Conservation (phyloP, 2,329 filamentous ascomycete species). For the Xylaria sp. region DNA sequence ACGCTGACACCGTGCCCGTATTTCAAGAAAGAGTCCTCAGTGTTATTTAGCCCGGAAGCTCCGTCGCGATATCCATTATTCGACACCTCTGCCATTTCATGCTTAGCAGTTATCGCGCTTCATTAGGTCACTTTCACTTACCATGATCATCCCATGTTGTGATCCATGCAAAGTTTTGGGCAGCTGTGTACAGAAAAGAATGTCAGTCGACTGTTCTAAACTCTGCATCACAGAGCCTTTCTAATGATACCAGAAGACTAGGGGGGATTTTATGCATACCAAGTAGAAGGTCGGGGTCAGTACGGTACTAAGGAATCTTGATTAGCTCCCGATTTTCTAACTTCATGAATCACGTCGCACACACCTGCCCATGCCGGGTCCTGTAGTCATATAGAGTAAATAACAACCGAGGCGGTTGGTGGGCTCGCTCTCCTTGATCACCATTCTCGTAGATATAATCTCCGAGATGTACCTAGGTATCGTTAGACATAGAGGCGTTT, state of each 20-base stretch:
- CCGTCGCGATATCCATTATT: constrained; percentile 75
- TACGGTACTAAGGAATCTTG: constrained; percentile 51
- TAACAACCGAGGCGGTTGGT: constrained; percentile 44
- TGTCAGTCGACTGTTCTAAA: not conserved
- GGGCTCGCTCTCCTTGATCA: constrained; percentile 46
- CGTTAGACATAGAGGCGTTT: constrained; percentile 1
- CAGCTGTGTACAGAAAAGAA: constrained; percentile 34
- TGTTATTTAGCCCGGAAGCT: constrained; percentile 70
- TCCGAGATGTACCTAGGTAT: constrained; percentile 49
- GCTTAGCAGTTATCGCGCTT: constrained; percentile 7
- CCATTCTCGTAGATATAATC: constrained; percentile 74
- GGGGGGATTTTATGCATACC: constrained; percentile 13
- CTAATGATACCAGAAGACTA: not conserved
- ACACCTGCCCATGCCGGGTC: constrained; percentile 53
- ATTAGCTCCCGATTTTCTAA: not conserved
- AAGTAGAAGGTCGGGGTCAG: constrained; percentile 56
- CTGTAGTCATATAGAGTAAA: constrained; percentile 58
- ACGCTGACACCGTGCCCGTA: constrained; percentile 68
- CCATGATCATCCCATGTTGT: constrained; percentile 59
- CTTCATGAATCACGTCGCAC: constrained; percentile 7
- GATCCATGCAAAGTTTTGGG: constrained; percentile 59
- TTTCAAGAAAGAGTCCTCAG: constrained; percentile 71
- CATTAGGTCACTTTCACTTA: constrained; percentile 6
- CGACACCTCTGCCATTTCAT: constrained; percentile 60
- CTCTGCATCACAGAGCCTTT: not conserved